phyloP scores from a whole-genome alignment of 208 protist genomes.

The Angomonas desouzai region DNA sequence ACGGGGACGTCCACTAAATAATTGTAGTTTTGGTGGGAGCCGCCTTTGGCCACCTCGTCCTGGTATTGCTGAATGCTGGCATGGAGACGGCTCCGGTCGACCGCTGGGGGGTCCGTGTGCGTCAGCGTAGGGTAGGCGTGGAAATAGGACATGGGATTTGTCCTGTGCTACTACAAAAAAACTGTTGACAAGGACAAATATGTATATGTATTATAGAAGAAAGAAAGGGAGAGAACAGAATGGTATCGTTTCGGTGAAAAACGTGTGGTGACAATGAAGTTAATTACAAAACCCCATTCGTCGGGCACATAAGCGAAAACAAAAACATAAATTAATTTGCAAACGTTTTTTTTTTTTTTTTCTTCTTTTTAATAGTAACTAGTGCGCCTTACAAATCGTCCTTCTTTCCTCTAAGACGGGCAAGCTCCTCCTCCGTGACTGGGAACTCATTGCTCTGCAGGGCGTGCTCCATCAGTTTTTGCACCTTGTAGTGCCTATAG shows the following conservation, averaged over 20 bases:
- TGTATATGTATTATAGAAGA: constrained; percentile 7
- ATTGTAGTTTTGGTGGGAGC: constrained; percentile 21
- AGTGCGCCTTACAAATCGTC: constrained; percentile 40
- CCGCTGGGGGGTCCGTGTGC: not conserved
- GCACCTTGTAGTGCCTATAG: constrained; percentile 80
- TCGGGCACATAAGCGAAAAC: constrained; percentile 4
- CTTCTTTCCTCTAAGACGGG: constrained; percentile 40
- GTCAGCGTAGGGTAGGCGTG: constrained; percentile 1
- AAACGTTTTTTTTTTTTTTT: too few species aligned
- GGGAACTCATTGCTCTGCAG: constrained; percentile 61
- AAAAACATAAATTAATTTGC: too few species aligned
- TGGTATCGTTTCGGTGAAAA: not conserved
- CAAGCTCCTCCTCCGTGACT: constrained; percentile 77
- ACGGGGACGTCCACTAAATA: constrained; percentile 71
- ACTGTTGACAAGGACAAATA: constrained; percentile 4
- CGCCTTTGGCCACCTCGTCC: not conserved
- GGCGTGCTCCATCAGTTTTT: constrained; percentile 75
- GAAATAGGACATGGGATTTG: not conserved
- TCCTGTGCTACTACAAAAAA: not conserved
- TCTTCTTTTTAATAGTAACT: too few species aligned
- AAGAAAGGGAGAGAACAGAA: constrained; percentile 14
- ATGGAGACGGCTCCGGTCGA: not conserved
- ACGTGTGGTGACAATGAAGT: too few species aligned
- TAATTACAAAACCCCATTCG: too few species aligned
- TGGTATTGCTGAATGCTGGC: constrained; percentile 24